Base-by-base conservation (phyloP, 345 rosid species). In the Rhizophora mangle region DNA sequence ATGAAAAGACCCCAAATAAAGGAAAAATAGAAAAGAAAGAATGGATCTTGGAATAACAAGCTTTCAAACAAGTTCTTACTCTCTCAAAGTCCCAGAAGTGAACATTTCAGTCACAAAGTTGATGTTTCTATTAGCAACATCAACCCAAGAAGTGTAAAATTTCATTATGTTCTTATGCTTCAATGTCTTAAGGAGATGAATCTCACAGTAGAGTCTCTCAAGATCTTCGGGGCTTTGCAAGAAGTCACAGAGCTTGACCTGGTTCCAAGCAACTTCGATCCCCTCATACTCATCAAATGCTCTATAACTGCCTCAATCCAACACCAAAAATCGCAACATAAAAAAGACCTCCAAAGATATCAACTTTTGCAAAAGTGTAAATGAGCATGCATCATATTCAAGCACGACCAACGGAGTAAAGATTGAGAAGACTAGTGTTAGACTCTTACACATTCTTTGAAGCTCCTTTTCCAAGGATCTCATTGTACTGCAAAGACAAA, bases 181-280 rank as follows among this genome's bases (percentile, higher is more conserved):
- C 67, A 95, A 62, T 9, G 99, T 90, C 85, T 92, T 92, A 8
- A 95, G 92, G 20, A 95, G 96, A 82, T 95, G 97, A 72, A 95
- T 92, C 81, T 95, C 99, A 66, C 88, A 85, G 81, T 89, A 95
- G 15, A 92, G 92, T 75, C 97, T 92, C 72, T 95, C 93, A 37
- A 95, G 93, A 74, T 92, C 99, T 71, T 95, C 91, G 62, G 99
- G 96, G 75, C 93, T 88, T 65, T 87, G 96, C 56, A 92, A 62
- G 85, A 91, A 92, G 82, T 92, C 96, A 71, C 86, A 84, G 64
- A 95, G 93, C 85, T 90, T 95, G 78, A 94, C 96, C 76, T 91
- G 98, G 76, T 94, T 94, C 98, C 98, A 94, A 73, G 98, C 98
- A 78, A 94, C 96, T 75, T 95, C 97, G 78, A 88, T 88, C 65